These are phyloP conservation scores for Debaryomyces subglobosus DNA, from an alignment of 1,139 yeast species.

Conservation along the genomic window DNA sequence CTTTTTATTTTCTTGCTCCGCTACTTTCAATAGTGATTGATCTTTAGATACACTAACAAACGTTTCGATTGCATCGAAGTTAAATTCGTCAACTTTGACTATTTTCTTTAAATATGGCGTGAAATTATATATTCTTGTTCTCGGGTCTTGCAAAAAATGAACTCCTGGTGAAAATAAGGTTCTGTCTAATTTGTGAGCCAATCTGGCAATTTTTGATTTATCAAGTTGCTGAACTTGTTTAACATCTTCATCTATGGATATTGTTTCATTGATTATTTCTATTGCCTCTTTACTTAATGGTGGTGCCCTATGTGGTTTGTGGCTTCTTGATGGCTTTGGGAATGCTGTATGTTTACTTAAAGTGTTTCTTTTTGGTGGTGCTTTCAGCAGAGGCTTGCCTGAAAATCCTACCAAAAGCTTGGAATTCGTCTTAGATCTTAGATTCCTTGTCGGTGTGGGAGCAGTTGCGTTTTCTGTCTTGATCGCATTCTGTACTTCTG, in stretches of 20 bases:
- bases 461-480: conserved; percentile 8
- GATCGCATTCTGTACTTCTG: conserved; percentile 13
- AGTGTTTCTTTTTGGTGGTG: conserved; percentile 4
- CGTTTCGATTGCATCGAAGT: conserved; percentile 56
- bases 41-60: conserved; percentile 77
- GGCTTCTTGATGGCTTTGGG: conserved; percentile 3
- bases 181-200: conserved; percentile 67
- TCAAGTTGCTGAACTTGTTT: conserved; percentile 28
- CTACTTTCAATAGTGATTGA: conserved; percentile 48
- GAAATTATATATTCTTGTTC: conserved; percentile 75
- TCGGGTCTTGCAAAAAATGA: conserved; percentile 75
- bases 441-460: neutral
- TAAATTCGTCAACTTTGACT: conserved; percentile 68
- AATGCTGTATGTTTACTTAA: neutral
- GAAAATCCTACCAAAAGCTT: conserved; percentile 5
- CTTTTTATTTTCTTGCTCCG: conserved; percentile 41
- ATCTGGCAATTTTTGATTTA: conserved; percentile 34
- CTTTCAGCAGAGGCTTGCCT: neutral
- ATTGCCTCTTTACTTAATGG: neutral
- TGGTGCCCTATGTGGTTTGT: neutral
- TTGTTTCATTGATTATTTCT: conserved; percentile 6
- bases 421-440: conserved; percentile 5
- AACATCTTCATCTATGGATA: conserved; percentile 15
- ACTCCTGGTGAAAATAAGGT: conserved; percentile 84
- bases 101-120: conserved; percentile 62